A percentile compares a stretch with the other conserved stretches of the same genome.
Evolutionary conservation across 805 yeast species (phyloP).

Genomic region (Ogataea kodamae): DNA sequence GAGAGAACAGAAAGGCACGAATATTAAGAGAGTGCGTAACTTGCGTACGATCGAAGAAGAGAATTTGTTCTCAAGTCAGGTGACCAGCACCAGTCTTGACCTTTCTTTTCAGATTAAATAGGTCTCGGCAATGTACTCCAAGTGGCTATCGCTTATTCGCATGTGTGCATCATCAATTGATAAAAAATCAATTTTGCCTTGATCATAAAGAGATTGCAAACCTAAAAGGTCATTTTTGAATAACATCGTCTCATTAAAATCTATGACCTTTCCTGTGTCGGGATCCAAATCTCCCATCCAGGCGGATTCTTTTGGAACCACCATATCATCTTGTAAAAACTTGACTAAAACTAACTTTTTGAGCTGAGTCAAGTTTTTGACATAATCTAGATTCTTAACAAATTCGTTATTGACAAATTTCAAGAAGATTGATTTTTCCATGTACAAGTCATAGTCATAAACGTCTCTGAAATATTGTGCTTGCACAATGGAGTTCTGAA

Average conservation of each 20-base stretch:
- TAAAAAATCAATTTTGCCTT: slow-evolving; percentile 45
- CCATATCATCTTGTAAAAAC: slow-evolving; percentile 61
- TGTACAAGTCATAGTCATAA: slow-evolving; percentile 47
- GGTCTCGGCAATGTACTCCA: slow-evolving; percentile 39
- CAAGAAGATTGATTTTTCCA: slow-evolving; percentile 54
- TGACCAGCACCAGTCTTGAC: background rate
- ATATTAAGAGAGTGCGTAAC: slow-evolving; percentile 3
- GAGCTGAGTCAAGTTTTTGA: slow-evolving; percentile 40
- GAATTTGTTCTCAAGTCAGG: slow-evolving; percentile 1
- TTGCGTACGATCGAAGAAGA: slow-evolving; percentile 1
- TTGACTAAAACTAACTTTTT: slow-evolving; percentile 55
- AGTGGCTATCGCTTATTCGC: slow-evolving; percentile 53
- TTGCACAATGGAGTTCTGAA: slow-evolving; percentile 58
- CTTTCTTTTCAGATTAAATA: slow-evolving; percentile 32
- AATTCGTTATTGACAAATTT: slow-evolving; percentile 67
- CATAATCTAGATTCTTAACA: slow-evolving; percentile 34
- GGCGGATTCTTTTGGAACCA: slow-evolving; percentile 71
- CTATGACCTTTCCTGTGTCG: slow-evolving; percentile 38
- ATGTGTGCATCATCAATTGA: slow-evolving; percentile 60
- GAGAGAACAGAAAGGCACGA: background rate
- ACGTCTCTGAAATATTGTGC: slow-evolving; percentile 75
- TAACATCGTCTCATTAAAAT: slow-evolving; percentile 46
- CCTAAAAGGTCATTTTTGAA: slow-evolving; percentile 62
- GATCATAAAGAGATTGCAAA: slow-evolving; percentile 42
- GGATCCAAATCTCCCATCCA: slow-evolving; percentile 57